These are phyloP conservation scores for Ganoderma resinaceum DNA, from an alignment of 1,284 basidiomycete genomes.

Conservation along the genomic window DNA sequence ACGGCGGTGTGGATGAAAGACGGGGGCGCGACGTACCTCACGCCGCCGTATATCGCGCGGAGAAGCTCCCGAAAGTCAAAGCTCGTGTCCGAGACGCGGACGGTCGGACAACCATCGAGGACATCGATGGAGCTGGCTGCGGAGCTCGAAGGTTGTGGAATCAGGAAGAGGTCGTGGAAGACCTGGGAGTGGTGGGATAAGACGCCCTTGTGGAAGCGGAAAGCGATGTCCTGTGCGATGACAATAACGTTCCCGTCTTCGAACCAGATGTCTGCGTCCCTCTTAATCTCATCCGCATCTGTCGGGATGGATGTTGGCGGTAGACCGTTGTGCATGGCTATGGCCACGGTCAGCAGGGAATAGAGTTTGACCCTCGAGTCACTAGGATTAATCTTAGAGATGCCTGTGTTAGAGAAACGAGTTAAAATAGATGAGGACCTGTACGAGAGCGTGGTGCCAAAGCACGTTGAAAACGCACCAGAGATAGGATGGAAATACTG, in stretches of 20 bases:
- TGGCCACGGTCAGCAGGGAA: not conserved
- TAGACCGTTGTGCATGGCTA: not conserved
- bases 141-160: slow-evolving; percentile 5
- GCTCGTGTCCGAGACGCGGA: slow-evolving; percentile 9
- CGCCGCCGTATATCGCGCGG: slow-evolving; percentile 8
- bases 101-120: slow-evolving; percentile 10
- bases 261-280: slow-evolving; percentile 11
- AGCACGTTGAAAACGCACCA: not conserved
- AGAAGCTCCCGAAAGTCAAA: slow-evolving; percentile 16
- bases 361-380: not conserved
- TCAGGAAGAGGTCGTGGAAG: slow-evolving; percentile 11
- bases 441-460: not conserved
- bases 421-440: not conserved
- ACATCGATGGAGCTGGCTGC: not conserved
- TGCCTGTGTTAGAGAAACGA: not conserved
- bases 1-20: not conserved
- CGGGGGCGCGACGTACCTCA: not conserved
- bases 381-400: not conserved
- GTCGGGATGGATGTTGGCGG: not conserved
- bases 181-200: slow-evolving; percentile 5
- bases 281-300: not conserved
- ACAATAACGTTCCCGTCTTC: slow-evolving; percentile 13
- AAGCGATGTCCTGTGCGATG: not conserved
- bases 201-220: slow-evolving; percentile 4
- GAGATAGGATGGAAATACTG: not conserved